These are phyloP conservation scores for Pythium aphanidermatum DNA, from an alignment of 352 stramenopile species.

Conservation along the genomic window DNA sequence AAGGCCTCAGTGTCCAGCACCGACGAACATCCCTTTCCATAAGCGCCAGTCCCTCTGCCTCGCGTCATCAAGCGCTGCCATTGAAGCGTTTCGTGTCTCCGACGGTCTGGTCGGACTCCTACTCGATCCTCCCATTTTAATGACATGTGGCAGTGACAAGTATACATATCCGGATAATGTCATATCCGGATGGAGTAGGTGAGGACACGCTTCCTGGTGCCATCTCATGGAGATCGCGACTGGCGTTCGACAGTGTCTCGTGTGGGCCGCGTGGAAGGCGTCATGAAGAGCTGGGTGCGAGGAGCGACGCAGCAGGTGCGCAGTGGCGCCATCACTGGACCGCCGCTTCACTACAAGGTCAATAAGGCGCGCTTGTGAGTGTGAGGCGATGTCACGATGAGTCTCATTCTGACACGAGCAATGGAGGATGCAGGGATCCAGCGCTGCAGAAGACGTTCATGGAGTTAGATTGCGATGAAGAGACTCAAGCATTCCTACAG, in stretches of 20 bases:
- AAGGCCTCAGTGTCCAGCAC: too few species aligned
- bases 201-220: too few species aligned
- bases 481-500: slow-evolving; percentile 66
- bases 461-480: slow-evolving; percentile 66
- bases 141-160: too few species aligned
- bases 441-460: slow-evolving; percentile 57
- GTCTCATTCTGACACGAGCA: background rate
- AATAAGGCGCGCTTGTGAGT: slow-evolving; percentile 43
- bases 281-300: slow-evolving; percentile 79
- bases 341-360: slow-evolving; percentile 58
- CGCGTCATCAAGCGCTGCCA: too few species aligned
- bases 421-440: slow-evolving; percentile 31
- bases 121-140: too few species aligned
- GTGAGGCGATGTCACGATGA: background rate
- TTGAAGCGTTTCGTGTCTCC: too few species aligned
- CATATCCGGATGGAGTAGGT: too few species aligned
- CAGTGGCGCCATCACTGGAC: slow-evolving; percentile 37
- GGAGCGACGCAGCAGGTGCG: slow-evolving; percentile 45
- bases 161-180: too few species aligned
- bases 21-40: too few species aligned
- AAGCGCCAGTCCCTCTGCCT: too few species aligned
- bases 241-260: background rate
- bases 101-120: too few species aligned
- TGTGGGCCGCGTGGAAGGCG: too few species aligned
- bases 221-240: background rate